phyloP scores from a whole-genome alignment of 2,329 filamentous ascomycete genomes.

The Sporothrix inflata region DNA sequence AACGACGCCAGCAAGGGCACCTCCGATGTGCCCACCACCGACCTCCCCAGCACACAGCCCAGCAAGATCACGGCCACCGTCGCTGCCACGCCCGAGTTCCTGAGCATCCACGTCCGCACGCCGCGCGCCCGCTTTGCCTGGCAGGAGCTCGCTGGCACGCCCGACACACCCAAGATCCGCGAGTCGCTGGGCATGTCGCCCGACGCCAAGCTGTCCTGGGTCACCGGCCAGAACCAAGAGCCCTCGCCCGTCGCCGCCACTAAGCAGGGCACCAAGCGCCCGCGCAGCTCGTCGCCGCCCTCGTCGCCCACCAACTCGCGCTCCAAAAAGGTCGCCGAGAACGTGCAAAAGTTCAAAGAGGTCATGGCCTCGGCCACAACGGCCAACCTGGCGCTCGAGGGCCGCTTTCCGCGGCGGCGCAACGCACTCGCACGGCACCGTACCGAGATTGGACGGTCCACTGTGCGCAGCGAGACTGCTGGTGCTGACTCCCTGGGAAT shows the following conservation, averaged over 20 bases:
- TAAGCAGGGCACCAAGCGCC: slow-evolving; percentile 63
- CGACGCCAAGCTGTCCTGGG: slow-evolving; percentile 65
- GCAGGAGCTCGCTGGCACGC: slow-evolving; percentile 59
- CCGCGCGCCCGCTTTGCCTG: slow-evolving; percentile 59
- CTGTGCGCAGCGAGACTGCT: neutral
- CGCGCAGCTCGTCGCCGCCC: slow-evolving; percentile 72
- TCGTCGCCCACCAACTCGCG: slow-evolving; percentile 65
- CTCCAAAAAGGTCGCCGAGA: slow-evolving; percentile 51
- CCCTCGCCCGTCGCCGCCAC: slow-evolving; percentile 47
- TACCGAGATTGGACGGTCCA: slow-evolving; percentile 21
- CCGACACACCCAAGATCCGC: slow-evolving; percentile 39
- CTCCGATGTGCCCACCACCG: slow-evolving; percentile 34
- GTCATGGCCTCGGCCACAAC: slow-evolving; percentile 68
- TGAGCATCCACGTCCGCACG: slow-evolving; percentile 46
- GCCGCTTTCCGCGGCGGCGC: slow-evolving; percentile 37
- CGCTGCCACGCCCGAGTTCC: slow-evolving; percentile 34
- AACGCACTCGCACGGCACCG: slow-evolving; percentile 41
- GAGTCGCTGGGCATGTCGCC: slow-evolving; percentile 58
- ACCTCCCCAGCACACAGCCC: slow-evolving; percentile 30
- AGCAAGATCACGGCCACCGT: slow-evolving; percentile 31
- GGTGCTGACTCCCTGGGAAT: neutral
- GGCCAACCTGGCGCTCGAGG: slow-evolving; percentile 18
- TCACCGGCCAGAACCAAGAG: slow-evolving; percentile 51
- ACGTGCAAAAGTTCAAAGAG: slow-evolving; percentile 61
- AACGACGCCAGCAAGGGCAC: slow-evolving; percentile 31